These are phyloP conservation scores for Neckera pumila DNA, from an alignment of 225 moss, liverwort and hornwort species.

Conservation along the genomic window DNA sequence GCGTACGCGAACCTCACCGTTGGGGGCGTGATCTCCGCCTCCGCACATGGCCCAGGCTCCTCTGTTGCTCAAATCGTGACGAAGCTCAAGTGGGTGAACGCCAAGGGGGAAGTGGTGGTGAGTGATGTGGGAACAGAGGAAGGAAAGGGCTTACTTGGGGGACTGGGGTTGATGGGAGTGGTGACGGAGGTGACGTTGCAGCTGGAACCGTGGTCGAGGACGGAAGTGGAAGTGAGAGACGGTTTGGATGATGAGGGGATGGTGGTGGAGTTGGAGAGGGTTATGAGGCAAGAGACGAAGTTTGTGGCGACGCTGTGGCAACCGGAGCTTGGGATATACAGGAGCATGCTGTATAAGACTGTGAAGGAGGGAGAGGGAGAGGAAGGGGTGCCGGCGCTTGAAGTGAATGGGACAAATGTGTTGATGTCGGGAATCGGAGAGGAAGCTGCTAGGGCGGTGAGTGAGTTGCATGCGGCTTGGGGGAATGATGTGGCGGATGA, in stretches of 20 bases:
- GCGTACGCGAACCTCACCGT: not conserved
- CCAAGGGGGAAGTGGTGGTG: constrained; percentile 20
- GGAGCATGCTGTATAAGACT: not conserved
- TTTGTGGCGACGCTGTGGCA: constrained; percentile 5
- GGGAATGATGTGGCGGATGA: constrained; percentile 19
- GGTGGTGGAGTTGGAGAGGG: constrained; percentile 10
- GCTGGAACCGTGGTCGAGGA: constrained; percentile 16
- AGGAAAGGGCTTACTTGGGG: constrained; percentile 24
- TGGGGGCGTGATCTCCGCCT: not conserved
- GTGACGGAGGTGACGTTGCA: constrained; percentile 44
- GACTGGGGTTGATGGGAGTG: constrained; percentile 33
- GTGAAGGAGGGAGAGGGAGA: not conserved
- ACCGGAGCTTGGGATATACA: constrained; percentile 42
- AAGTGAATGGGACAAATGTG: not conserved
- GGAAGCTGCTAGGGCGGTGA: not conserved
- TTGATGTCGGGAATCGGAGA: not conserved
- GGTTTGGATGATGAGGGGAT: not conserved
- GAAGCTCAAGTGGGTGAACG: constrained; percentile 43
- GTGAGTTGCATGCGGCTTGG: constrained; percentile 1
- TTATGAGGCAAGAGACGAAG: constrained; percentile 10
- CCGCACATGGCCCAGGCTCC: not conserved
- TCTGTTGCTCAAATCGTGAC: not conserved
- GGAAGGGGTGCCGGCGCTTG: not conserved
- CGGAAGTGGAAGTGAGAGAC: constrained; percentile 27
- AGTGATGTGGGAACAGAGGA: not conserved